These are phyloP conservation scores for Polymyxa betae DNA, from an alignment of 208 protist genomes.

Conservation along the genomic window DNA sequence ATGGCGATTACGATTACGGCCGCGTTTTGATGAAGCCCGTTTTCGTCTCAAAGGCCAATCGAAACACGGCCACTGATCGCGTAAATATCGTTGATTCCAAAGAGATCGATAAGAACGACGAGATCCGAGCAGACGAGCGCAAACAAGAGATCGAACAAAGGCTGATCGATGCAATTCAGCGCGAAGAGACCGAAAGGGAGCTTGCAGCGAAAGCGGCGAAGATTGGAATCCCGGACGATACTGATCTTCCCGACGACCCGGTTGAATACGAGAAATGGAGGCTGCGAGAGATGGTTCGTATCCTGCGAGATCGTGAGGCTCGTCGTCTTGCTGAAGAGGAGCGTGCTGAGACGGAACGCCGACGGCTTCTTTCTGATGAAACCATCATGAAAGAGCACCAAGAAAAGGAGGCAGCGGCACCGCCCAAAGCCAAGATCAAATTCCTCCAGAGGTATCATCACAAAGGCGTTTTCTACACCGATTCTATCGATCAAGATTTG, in stretches of 20 bases:
- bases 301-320: background rate
- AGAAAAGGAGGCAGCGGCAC: background rate
- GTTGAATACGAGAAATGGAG: constrained; percentile 38
- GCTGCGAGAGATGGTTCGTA: constrained; percentile 20
- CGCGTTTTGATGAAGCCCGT: background rate
- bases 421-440: constrained; percentile 14
- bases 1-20: constrained; percentile 26
- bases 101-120: background rate
- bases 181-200: background rate
- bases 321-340: background rate
- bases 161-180: constrained; percentile 21
- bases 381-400: background rate
- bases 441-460: constrained; percentile 44
- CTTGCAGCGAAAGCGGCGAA: background rate
- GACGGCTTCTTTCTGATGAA: background rate
- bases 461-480: constrained; percentile 6
- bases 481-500: constrained; percentile 10
- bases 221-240: constrained; percentile 25
- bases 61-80: constrained; percentile 5
- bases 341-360: background rate
- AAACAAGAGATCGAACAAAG: background rate
- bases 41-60: background rate
- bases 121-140: background rate
- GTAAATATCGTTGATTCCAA: background rate
- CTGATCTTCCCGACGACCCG: constrained; percentile 2